Conservation (phyloP, 257 asterid genomes). For the Pogostemon cablin region DNA sequence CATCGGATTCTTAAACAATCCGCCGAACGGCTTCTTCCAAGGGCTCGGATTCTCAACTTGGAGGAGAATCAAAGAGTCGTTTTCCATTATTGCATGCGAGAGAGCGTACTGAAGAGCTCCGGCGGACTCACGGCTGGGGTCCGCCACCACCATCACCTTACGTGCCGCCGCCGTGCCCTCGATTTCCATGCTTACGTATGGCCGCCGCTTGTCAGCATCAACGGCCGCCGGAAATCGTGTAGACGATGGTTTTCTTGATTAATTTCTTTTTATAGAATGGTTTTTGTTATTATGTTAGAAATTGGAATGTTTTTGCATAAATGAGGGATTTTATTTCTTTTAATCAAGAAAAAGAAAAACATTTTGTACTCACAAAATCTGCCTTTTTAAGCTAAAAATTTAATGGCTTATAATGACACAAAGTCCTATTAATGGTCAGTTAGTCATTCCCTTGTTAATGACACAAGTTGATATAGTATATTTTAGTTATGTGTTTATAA, state of each 20-base stretch:
- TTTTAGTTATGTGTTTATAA: no score
- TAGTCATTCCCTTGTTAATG: no score
- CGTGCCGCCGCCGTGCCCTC: constrained; percentile 45
- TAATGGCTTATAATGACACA: no score
- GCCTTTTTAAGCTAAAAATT: constrained; percentile 14
- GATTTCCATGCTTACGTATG: constrained; percentile 44
- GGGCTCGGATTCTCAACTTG: constrained; percentile 52
- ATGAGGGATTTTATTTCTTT: neutral
- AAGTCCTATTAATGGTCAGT: no score
- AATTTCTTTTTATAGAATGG: neutral
- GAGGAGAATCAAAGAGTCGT: constrained; percentile 59
- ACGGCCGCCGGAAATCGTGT: constrained; percentile 34
- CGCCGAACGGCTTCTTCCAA: constrained; percentile 55
- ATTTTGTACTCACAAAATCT: constrained; percentile 29
- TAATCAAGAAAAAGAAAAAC: no score
- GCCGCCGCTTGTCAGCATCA: constrained; percentile 41
- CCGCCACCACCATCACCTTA: constrained; percentile 77
- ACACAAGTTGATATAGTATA: no score
- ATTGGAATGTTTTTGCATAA: constrained; percentile 15
- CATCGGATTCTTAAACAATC: constrained; percentile 45
- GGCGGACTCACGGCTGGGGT: constrained; percentile 69
- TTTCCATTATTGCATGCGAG: constrained; percentile 59
- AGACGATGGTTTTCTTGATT: neutral
- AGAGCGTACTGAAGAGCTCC: constrained; percentile 73
- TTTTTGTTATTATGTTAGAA: neutral